Evolutionary conservation across 148 eudicot genomes (phyloP).

Genomic region (Rhododendron vialii): DNA sequence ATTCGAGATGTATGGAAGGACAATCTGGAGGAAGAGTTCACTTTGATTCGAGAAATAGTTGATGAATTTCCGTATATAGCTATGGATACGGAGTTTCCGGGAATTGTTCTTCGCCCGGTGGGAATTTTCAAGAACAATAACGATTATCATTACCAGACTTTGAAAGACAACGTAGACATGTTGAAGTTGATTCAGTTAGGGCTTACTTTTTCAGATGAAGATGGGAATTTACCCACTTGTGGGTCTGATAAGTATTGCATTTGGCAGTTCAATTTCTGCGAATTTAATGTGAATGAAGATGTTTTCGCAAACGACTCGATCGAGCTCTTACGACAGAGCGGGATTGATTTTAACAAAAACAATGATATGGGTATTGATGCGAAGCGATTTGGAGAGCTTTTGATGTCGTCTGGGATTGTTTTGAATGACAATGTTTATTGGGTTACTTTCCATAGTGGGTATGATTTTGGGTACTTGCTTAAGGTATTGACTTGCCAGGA

Average conservation of each 20-base stretch:
- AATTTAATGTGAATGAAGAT: slow-evolving; percentile 38
- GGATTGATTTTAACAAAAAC: slow-evolving; percentile 36
- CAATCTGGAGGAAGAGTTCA: slow-evolving; percentile 41
- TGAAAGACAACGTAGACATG: slow-evolving; percentile 44
- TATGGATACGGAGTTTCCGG: slow-evolving; percentile 52
- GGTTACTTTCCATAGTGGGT: slow-evolving; percentile 54
- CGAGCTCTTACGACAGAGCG: slow-evolving; percentile 41
- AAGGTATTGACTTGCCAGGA: slow-evolving; percentile 41
- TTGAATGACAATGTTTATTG: slow-evolving; percentile 41
- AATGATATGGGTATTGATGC: slow-evolving; percentile 39
- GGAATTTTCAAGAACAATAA: slow-evolving; percentile 39
- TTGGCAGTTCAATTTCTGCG: slow-evolving; percentile 50
- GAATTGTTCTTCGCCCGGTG: slow-evolving; percentile 40
- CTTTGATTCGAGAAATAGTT: slow-evolving; percentile 37
- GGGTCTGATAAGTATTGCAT: slow-evolving; percentile 34
- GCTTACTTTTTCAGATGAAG: slow-evolving; percentile 39
- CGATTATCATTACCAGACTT: slow-evolving; percentile 44
- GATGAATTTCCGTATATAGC: slow-evolving; percentile 44
- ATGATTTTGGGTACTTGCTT: slow-evolving; percentile 52
- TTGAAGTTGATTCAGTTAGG: slow-evolving; percentile 46
- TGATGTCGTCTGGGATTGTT: slow-evolving; percentile 51
- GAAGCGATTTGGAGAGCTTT: slow-evolving; percentile 38
- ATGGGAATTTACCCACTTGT: slow-evolving; percentile 41
- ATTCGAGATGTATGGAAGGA: slow-evolving; percentile 46
- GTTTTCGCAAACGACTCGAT: slow-evolving; percentile 40